phyloP scores from a whole-genome alignment of 2,329 filamentous ascomycete genomes.

The Aspergillus proliferans region DNA sequence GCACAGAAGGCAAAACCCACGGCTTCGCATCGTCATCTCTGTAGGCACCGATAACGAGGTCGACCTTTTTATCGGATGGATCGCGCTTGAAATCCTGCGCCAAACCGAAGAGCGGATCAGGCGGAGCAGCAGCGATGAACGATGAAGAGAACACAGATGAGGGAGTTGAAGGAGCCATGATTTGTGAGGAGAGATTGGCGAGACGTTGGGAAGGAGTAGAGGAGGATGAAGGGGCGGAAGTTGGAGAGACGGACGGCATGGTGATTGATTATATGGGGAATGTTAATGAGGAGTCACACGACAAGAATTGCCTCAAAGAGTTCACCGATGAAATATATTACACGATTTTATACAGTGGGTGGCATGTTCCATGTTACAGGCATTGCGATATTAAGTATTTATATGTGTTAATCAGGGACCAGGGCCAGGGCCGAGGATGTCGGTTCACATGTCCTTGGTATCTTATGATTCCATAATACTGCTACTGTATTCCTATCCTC shows the following conservation, averaged over 20 bases:
- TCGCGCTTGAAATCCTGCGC: conserved; percentile 85
- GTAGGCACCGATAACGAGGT: conserved; percentile 92
- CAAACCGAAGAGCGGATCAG: conserved; percentile 90
- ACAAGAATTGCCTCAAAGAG: background rate
- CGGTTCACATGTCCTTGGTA: background rate
- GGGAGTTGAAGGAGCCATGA: conserved; percentile 61
- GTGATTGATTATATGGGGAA: background rate
- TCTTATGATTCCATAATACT: background rate
- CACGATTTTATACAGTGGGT: too few species aligned
- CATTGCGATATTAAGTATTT: background rate
- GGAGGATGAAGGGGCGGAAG: conserved; percentile 8
- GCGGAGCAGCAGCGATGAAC: conserved; percentile 79
- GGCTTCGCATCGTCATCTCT: conserved; percentile 92
- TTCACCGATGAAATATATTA: background rate
- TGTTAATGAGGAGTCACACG: background rate
- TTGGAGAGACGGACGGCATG: background rate
- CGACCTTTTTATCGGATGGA: conserved; percentile 70
- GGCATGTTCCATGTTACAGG: too few species aligned
- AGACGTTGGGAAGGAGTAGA: conserved; percentile 23
- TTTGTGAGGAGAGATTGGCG: conserved; percentile 44
- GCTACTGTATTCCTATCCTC: background rate
- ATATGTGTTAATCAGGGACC: background rate
- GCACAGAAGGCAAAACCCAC: conserved; percentile 93
- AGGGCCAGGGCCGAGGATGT: background rate
- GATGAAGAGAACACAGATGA: conserved; percentile 68